These are phyloP conservation scores for Podospora appendiculata DNA, from an alignment of 495 filamentous ascomycete species.

Conservation along the genomic window DNA sequence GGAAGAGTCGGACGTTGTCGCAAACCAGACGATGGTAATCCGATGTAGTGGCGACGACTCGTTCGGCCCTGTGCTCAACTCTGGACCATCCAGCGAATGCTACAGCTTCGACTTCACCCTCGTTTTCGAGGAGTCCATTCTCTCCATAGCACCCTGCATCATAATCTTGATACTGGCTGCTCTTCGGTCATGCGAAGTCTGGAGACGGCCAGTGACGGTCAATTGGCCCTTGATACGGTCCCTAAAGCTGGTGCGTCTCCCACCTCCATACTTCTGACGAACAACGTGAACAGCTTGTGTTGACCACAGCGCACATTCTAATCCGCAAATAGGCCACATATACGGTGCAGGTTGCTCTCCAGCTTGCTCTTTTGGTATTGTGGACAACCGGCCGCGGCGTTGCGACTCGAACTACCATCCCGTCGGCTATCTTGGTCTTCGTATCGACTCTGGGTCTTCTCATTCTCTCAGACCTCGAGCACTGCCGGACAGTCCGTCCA, in stretches of 20 bases:
- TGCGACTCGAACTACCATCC: constrained; percentile 36
- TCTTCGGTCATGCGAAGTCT: neutral
- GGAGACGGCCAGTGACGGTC: neutral
- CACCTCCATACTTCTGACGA: neutral
- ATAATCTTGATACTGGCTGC: neutral
- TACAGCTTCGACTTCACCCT: constrained; percentile 11
- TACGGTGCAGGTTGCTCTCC: constrained; percentile 27
- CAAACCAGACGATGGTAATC: neutral
- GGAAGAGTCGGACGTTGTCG: neutral
- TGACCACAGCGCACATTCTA: neutral
- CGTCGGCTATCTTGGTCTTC: constrained; percentile 35
- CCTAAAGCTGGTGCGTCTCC: constrained; percentile 5
- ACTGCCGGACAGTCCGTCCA: constrained; percentile 21
- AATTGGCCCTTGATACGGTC: constrained; percentile 2
- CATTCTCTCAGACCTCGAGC: constrained; percentile 26
- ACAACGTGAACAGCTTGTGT: neutral
- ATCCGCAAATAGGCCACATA: constrained; percentile 28
- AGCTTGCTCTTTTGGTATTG: constrained; percentile 38
- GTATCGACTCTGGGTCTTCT: constrained; percentile 17
- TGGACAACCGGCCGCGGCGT: constrained; percentile 30
- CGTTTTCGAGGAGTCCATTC: constrained; percentile 7
- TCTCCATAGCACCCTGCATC: constrained; percentile 7
- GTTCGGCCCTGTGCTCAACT: constrained; percentile 5
- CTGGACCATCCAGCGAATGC: neutral
- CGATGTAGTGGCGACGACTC: constrained; percentile 3